Conservation (phyloP, 1,139 yeast genomes). For the Insectozyma bohioensis region DNA sequence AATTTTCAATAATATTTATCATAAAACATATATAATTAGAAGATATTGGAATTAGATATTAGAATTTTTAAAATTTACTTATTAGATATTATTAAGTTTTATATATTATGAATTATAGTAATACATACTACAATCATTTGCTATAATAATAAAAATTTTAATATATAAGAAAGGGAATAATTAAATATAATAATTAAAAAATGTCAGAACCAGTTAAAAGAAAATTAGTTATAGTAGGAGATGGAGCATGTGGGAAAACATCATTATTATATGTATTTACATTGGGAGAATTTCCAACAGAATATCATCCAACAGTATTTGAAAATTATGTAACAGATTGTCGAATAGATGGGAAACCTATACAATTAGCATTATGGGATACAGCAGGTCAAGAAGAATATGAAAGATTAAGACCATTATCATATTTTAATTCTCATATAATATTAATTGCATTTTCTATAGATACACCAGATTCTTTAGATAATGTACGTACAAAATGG, state of each 20-base stretch:
- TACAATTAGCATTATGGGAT: constrained; percentile 90
- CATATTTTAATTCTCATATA: constrained; percentile 75
- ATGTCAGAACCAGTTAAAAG: too few relatives aligned
- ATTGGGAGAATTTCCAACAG: constrained; percentile 80
- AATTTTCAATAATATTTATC: too few relatives aligned
- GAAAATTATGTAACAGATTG: constrained; percentile 94
- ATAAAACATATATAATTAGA: too few relatives aligned
- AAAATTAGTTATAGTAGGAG: constrained; percentile 89
- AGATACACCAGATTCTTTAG: constrained; percentile 67
- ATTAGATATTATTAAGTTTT: too few relatives aligned
- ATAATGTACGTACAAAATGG: constrained; percentile 72
- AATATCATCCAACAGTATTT: constrained; percentile 91
- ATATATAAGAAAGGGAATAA: too few relatives aligned
- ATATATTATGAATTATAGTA: too few relatives aligned
- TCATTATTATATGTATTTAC: constrained; percentile 90
- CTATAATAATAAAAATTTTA: too few relatives aligned
- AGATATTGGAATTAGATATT: too few relatives aligned
- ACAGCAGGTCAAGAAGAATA: constrained; percentile 97
- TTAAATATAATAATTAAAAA: too few relatives aligned
- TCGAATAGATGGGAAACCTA: constrained; percentile 88
- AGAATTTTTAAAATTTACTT: too few relatives aligned
- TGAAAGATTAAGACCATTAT: constrained; percentile 77
- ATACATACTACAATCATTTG: too few relatives aligned
- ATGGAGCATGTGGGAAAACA: constrained; percentile 95
- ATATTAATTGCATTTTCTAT: constrained; percentile 71